Conservation (phyloP, 2,329 filamentous ascomycete genomes). For the Ciborinia camelliae region DNA sequence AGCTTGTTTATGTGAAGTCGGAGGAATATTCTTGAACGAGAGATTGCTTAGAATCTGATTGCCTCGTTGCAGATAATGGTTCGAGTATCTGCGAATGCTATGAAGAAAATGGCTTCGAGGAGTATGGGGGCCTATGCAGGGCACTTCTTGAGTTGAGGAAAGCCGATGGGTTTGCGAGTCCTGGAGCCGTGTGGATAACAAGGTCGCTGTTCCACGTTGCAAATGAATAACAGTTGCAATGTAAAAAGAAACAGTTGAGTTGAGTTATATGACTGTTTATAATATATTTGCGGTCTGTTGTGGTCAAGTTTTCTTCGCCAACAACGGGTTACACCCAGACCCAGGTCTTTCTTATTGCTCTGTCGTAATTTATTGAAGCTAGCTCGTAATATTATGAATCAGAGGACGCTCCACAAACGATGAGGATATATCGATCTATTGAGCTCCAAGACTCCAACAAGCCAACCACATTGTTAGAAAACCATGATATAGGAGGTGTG, state of each 20-base stretch:
- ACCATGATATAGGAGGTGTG: constrained; percentile 5
- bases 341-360: constrained; percentile 12
- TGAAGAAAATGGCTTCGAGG: background rate
- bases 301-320: background rate
- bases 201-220: background rate
- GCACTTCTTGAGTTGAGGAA: background rate
- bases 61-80: background rate
- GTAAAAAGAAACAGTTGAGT: background rate
- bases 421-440: constrained; percentile 6
- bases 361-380: constrained; percentile 14
- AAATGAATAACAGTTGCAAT: background rate
- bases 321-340: background rate
- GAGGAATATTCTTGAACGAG: constrained; percentile 11
- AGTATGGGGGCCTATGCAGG: background rate
- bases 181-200: background rate
- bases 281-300: constrained; percentile 3
- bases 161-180: constrained; percentile 1
- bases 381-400: constrained; percentile 14
- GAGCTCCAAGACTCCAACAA: no score
- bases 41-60: constrained; percentile 6
- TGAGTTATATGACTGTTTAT: background rate
- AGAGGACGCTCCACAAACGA: constrained; percentile 10
- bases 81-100: background rate
- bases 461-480: constrained; percentile 7
- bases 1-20: constrained; percentile 10